Evolutionary conservation across 169 alveolate genomes (phyloP), one percentile per base, ranked within the genome.

Genomic region (Plasmodium berghei): DNA sequence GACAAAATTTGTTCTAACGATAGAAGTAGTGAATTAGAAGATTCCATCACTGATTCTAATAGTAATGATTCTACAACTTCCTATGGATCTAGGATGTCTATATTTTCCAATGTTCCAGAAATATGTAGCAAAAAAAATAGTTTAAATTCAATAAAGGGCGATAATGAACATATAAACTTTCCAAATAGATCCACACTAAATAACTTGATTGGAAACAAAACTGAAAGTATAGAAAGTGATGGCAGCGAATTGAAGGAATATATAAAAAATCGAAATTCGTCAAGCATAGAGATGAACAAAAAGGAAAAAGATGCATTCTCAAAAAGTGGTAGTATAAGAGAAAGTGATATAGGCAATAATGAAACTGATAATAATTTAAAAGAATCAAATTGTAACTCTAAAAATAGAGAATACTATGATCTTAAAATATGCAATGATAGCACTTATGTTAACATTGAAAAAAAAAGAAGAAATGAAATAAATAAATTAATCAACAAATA

Each of bases 381-480:
- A 3, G 20, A 16, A 14, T 14, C 20, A 52, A 52, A 52, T 16
- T 52, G 4, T 52, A 8, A 14, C 22, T 16, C 59, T 42, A 16
- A 72, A 14, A 72, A 42, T 9, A 20, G 28, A 14, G 45, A 12
- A 67, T 24, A 24, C 9, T 28, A 6, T 3, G 20, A 14, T 42
- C n/a, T 61, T 10, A 52, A 3, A 45, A 70, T 5, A 28, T 12
- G 45, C 49, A 34, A 34, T 34, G 58, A 73, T 34, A 63, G 54
- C 24, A 46, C 45, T 16, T 63, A 2, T 24, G 45, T 42, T 20
- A 28, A 54, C 22, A 20, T 42, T 59, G 83, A 67, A 83, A 72
- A 83, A 62, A 83, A 61, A 48, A 83, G 59, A 66, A 83, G 55
- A 71, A 66, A 83, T 62, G 72, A 83, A 83, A 67, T 83, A 46